A percentile compares a stretch with the other conserved stretches of the same genome.
These are phyloP conservation scores for Massariosphaeria phaeospora DNA, from an alignment of 495 filamentous ascomycete species.

Conservation along the genomic window DNA sequence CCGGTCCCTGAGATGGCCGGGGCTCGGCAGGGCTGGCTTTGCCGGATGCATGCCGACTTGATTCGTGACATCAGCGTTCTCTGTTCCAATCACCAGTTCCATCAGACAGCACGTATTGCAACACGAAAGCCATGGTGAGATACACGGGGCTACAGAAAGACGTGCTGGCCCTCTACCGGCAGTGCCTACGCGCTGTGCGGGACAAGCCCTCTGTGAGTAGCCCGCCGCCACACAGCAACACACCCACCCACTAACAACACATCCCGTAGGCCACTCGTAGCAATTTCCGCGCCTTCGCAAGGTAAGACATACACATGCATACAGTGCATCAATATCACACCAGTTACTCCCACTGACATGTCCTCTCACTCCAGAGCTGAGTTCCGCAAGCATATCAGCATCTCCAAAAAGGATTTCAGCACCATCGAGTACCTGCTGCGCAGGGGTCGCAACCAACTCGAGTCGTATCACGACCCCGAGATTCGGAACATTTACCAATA, in stretches of 20 bases:
- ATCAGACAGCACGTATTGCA: neutral
- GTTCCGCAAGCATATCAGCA: conserved; percentile 62
- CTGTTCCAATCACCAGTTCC: no score
- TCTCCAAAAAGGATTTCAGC: conserved; percentile 84
- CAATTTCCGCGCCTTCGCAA: conserved; percentile 54
- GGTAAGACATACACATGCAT: conserved; percentile 40
- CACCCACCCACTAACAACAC: conserved; percentile 21
- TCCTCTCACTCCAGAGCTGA: conserved; percentile 42
- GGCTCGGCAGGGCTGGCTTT: no score
- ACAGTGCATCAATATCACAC: neutral
- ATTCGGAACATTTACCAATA: conserved; percentile 69
- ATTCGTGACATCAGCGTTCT: no score
- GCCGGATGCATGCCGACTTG: no score
- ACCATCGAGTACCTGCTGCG: conserved; percentile 85
- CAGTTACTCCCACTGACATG: neutral
- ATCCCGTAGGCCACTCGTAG: conserved; percentile 44
- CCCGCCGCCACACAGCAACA: conserved; percentile 6
- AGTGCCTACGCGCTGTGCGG: conserved; percentile 71
- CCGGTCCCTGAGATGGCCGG: neutral
- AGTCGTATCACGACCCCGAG: conserved; percentile 74
- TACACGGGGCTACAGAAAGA: conserved; percentile 88
- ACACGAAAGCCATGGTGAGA: conserved; percentile 40
- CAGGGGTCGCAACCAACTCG: conserved; percentile 78
- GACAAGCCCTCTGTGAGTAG: conserved; percentile 70
- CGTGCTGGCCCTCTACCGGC: conserved; percentile 79